Conservation (phyloP, 495 filamentous ascomycete species). For the Neurospora intermedia region DNA sequence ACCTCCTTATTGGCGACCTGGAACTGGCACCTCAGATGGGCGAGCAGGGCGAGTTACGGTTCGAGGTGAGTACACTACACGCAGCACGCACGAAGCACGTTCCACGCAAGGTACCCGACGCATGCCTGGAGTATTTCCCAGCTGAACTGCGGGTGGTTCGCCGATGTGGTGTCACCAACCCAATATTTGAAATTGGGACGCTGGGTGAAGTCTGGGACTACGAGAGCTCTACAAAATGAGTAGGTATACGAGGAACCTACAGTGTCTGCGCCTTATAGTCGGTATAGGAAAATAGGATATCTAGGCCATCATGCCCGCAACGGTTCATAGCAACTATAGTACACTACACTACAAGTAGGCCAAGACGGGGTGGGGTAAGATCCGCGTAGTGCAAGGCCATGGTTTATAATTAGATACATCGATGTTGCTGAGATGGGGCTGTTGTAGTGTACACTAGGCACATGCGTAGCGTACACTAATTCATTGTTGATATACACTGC, state of each 20-base stretch:
- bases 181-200: neutral
- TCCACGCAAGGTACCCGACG: neutral
- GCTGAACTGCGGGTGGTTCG: neutral
- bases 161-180: neutral
- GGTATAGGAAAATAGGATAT: neutral
- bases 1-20: neutral
- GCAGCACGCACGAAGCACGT: neutral
- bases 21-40: neutral
- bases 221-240: neutral
- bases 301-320: neutral
- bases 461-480: too few relatives aligned
- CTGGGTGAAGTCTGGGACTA: neutral
- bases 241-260: neutral
- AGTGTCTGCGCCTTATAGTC: neutral
- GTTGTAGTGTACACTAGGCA: neutral
- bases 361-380: neutral
- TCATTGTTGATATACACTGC: too few relatives aligned
- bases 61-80: too few relatives aligned
- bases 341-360: neutral
- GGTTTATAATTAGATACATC: neutral
- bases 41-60: too few relatives aligned
- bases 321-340: neutral
- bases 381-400: neutral
- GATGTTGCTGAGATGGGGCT: neutral
- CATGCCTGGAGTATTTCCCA: neutral